Evolutionary conservation across 495 filamentous ascomycete genomes (phyloP).

Genomic region (Penicillium parvum): DNA sequence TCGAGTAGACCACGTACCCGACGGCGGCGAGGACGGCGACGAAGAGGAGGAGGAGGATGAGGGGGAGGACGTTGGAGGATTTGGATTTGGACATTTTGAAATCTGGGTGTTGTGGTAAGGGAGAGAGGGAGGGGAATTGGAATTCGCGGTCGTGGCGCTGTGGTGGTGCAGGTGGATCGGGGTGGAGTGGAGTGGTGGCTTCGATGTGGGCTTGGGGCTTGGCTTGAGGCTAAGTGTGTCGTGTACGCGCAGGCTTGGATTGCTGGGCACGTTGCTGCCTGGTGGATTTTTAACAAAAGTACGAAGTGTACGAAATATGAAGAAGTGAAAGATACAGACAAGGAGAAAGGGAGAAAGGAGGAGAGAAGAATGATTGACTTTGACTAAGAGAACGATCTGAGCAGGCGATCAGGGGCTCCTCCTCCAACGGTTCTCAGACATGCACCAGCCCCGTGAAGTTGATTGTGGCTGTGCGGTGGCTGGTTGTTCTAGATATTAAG

Average conservation of each 20-base stretch:
- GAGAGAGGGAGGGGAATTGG: neutral
- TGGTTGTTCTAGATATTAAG: too few species aligned
- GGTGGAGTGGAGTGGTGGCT: too few species aligned
- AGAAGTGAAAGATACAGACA: neutral
- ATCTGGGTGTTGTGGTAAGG: neutral
- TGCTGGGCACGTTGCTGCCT: neutral
- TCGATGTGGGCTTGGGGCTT: neutral
- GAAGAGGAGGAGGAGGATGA: conserved; percentile 67
- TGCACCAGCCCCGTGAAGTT: too few species aligned
- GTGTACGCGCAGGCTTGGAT: too few species aligned
- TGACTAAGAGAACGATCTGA: too few species aligned
- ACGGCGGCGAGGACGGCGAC: conserved; percentile 59
- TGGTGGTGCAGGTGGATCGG: too few species aligned
- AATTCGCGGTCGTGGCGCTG: neutral
- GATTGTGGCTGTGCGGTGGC: too few species aligned
- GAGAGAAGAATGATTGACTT: neutral
- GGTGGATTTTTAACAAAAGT: neutral
- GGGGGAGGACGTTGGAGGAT: conserved; percentile 58
- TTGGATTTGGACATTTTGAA: conserved; percentile 22
- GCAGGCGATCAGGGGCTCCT: too few species aligned
- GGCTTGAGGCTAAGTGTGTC: too few species aligned
- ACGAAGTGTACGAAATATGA: neutral
- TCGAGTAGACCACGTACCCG: conserved; percentile 69
- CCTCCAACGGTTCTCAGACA: too few species aligned
- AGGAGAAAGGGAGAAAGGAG: neutral